Base-by-base conservation (phyloP, 176 grass and related monocot genomes). In the Raddia guianensis region DNA sequence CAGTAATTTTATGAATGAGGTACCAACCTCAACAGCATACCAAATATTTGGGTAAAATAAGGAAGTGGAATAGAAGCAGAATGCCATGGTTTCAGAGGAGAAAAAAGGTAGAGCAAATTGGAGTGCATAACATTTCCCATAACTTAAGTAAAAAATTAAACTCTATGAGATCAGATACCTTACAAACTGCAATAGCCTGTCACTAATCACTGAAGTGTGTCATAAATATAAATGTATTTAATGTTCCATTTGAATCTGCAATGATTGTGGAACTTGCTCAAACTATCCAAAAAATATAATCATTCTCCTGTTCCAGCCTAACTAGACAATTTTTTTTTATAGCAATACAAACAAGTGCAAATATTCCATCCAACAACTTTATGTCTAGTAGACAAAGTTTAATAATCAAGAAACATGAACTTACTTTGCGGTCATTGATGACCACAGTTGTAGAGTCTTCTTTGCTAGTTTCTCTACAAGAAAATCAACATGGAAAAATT, bases 341-440 rank as follows among this genome's bases (percentile, higher is more conserved):
- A 54, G 21, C 19, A 73, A 13, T 40, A 79, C 7, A 63, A 58
- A 63, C 10, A 21, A 74, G 32, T 8, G 9, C 51, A 54, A 34
- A 63, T 72, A 52, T 68, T 66, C 13, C 78, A 80, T 75, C 49
- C 9, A 73, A 20, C 69, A 12, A 54, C 12, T 74, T 43, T 66
- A 75, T 71, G 5, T 72, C 21, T 19, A 76, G 45, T 57, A 51
- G 32, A 35, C 20, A 56, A 57, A 46, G 44, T 49, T 57, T 19
- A 83, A 52, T 5, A 66, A 37, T 57, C 13, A 83, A 52, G 8
- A 66, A 75, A 83, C 42, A 74, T 51, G 43, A 44, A 80, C 74
- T 82, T 82, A 88, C 89, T 88, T 91, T 91, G 45, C 85, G 85
- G 73, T 78, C 82, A 73, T 88, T 84, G 77, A 91, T 91, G 52